Base-by-base conservation (phyloP, 1,139 yeast species). In the Suhomyces panamericanus region DNA sequence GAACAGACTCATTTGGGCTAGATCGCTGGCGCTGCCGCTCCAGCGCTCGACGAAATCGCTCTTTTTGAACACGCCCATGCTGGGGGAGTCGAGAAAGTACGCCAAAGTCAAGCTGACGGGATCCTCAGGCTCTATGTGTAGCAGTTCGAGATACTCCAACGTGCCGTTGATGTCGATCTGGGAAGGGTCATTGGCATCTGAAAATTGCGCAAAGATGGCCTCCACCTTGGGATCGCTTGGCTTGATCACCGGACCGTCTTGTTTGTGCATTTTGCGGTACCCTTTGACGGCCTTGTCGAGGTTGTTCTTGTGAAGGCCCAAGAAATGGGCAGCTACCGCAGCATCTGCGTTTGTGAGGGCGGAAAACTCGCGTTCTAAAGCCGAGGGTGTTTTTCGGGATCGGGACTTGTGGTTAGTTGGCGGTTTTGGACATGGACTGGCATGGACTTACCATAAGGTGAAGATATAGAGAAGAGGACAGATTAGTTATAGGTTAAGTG, bases 121-220 rank as follows among this genome's bases (percentile, higher is more conserved):
- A 57, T 91, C 91, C 53, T 91, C 97, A 0, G 91, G 84, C 14
- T 81, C 82, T 37, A 85, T 72, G 0, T 78, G 80, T 41, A 91
- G 65, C 56, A 85, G 96, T 9, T 70, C 74, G 35, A 89, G 69
- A 55, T 84, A 87, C 36, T 60, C 55, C 16, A 91, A 65, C 0
- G 96, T 85, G 0, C 96, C 97, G 47, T 88, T 93, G 24, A 86
- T 75, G 30, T 83, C 93, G 29, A 73, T 74, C 43, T 78, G 51
- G 8, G 53, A 55, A 2, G 52, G 50, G 17, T 62, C 55, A 2
- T 49, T 46, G 1, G 63, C 49, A 46, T 75, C 76, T 35, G 57
- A 55, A 47, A 69, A 70, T 42, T 58, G 52, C 26, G 67, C 60
- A 48, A 57, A 74, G 6, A 55, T 38, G 27, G 42, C 51, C 29